Conservation (phyloP, 2,329 filamentous ascomycete genomes). For the Cladosporium sphaerospermum region DNA sequence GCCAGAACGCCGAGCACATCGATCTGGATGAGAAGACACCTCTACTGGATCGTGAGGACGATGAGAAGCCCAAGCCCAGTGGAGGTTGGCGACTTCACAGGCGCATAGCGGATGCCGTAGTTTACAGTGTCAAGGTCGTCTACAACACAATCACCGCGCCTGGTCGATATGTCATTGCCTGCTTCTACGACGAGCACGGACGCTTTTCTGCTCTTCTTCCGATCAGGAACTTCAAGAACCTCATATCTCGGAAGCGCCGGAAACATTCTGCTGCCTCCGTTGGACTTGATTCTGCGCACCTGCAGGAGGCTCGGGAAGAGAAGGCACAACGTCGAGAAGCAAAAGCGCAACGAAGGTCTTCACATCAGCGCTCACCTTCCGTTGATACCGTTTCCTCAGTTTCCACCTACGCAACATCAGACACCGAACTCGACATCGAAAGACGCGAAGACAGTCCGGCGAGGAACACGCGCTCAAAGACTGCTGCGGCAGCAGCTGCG, state of each 20-base stretch:
- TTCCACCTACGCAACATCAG: conserved; percentile 60
- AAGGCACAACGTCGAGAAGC: conserved; percentile 17
- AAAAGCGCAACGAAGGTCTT: conserved; percentile 25
- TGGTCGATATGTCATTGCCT: conserved; percentile 73
- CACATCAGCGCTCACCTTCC: conserved; percentile 36
- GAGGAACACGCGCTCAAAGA: conserved; percentile 60
- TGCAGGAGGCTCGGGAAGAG: conserved; percentile 30
- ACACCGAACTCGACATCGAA: conserved; percentile 56
- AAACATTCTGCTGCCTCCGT: conserved; percentile 16
- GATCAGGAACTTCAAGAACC: conserved; percentile 53
- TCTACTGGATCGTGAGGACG: conserved; percentile 44
- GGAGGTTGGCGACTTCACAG: conserved; percentile 51
- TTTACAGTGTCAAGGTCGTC: conserved; percentile 71
- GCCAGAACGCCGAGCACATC: conserved; percentile 16
- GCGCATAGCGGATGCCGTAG: conserved; percentile 63
- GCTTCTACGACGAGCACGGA: conserved; percentile 74
- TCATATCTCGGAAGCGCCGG: conserved; percentile 12
- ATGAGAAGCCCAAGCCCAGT: conserved; percentile 15
- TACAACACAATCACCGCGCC: conserved; percentile 73
- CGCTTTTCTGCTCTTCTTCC: conserved; percentile 72
- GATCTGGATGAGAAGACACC: conserved; percentile 61
- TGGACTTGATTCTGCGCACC: conserved; percentile 24
- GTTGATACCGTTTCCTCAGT: conserved; percentile 30
- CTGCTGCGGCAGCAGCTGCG: conserved; percentile 40
- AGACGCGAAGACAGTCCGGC: conserved; percentile 36